Base-by-base conservation (phyloP, 116 monocot genomes). In the Dioscorea cayenensis region DNA sequence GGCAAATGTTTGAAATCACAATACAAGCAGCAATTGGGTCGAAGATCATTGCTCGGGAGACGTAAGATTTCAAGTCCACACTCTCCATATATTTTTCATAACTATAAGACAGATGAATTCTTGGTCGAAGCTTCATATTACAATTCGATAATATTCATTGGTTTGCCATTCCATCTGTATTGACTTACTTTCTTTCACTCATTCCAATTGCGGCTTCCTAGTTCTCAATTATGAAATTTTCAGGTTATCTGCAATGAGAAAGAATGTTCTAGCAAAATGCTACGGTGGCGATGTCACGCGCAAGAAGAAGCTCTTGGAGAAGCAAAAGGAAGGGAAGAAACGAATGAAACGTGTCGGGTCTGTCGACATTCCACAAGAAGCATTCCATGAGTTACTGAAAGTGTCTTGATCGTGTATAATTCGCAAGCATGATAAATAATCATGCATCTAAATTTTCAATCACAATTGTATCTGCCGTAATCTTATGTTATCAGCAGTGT, bases 1-100 rank as follows among this genome's bases (percentile, higher is more conserved):
- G 96, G 86, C 96, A 97, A 86, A 97, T 97, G 96, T 97, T 97
- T 81, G 96, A 92, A 77, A 92, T 95, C 65, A 92, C 95, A 23
- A 92, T 95, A 78, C 95, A 95, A 81, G 95, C 95, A 65, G 95
- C 95, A 67, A 85, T 95, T 72, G 95, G 95, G 58, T 87, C 95
- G 58, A 95, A 89, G 75, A 49, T 95, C 68, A 70, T 95, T 66
- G 95, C 95, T n/a, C 83, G 95, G 63, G 95, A 95, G 73, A 95
- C 92, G 95, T 95, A 84, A 78, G 87, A 69, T 55, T 51, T 14
- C 36, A 6, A 62, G 7, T 49, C 37, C 19, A 59, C 21, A 20
- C 21, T 28, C 64, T 36, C 25, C 22, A 60, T 14, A 61, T 61
- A 20, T 43, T 0, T 43, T 43, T 43, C 6, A 5, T 10, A 43